Evolutionary conservation across 345 rosid genomes (phyloP), one percentile per base, ranked within the genome.

Genomic region (Rhizophora apiculata): DNA sequence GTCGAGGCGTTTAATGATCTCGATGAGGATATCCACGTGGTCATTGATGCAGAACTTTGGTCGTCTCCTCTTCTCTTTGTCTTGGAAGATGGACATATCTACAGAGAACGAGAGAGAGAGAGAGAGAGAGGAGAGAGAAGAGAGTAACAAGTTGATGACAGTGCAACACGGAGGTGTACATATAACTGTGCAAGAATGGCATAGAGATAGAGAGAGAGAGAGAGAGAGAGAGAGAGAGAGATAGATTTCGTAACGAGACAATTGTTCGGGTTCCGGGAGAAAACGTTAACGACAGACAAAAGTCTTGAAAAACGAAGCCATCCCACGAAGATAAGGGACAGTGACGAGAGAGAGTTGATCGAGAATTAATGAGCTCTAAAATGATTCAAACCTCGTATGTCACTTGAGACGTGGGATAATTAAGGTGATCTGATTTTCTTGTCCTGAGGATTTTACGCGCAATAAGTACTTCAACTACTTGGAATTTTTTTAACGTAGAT

Each of bases 1-100:
- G 84, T 94, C 98, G 65, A 94, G 87, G 9, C 93, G 76, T 36
- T 82, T 75, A 62, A 91, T 84, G 67, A 94, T 83, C 68, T 94
- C 97, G 0, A 86, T 66, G 69, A 91, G 95, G 57, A 91, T 81
- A 86, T 94, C 97, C 9, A 78, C 59, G 80, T 94, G 90, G 83
- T 94, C 96, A 85, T 94, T 94, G 80, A 94, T 83, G 71, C 36
- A 58, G 78, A 86, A 87, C 65, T 34, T 72, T 67, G 70, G 76
- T 72, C 18, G 18, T 43, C 49, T 43, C 49, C 81, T 72, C 73
- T 84, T 80, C 36, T 80, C 71, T 49, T 59, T 51, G 27, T 32
- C 66, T 39, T 67, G 60, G 24, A 55, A 55, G 60, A 55, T 8
- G 30, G 29, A 24, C 60, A 55, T 55, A 16, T 55, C 60, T 10